Evolutionary conservation across 371 early-diverging fungal species (phyloP).

Genomic region (Apophysomyces trapeziformis): DNA sequence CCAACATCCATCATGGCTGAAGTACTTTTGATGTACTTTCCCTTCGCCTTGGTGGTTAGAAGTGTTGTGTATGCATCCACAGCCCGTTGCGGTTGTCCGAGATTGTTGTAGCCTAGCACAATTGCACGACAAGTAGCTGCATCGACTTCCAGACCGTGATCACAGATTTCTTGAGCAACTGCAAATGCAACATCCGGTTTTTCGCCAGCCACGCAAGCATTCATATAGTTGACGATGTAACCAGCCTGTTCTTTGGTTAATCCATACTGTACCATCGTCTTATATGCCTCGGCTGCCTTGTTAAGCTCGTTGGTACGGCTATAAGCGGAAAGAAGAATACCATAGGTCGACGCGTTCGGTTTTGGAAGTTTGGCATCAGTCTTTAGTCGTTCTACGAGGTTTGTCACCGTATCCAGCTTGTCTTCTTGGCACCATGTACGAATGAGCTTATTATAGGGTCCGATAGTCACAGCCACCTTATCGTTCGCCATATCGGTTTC

Average conservation of each 20-base stretch:
- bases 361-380: slow-evolving; percentile 29
- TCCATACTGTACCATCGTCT: slow-evolving; percentile 31
- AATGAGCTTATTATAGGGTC: slow-evolving; percentile 47
- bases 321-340: slow-evolving; percentile 39
- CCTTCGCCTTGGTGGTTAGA: not conserved
- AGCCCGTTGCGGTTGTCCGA: slow-evolving; percentile 6
- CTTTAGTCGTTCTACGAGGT: slow-evolving; percentile 30
- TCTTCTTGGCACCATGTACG: slow-evolving; percentile 34
- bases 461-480: slow-evolving; percentile 32
- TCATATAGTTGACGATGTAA: slow-evolving; percentile 41
- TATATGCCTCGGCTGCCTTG: slow-evolving; percentile 38
- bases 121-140: slow-evolving; percentile 15
- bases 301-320: slow-evolving; percentile 31
- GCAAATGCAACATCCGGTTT: slow-evolving; percentile 29
- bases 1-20: slow-evolving; percentile 22
- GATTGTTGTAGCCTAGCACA: slow-evolving; percentile 1
- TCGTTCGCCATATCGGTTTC: slow-evolving; percentile 44
- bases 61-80: slow-evolving; percentile 15
- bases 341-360: slow-evolving; percentile 47
- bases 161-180: slow-evolving; percentile 27
- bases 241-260: slow-evolving; percentile 38
- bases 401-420: slow-evolving; percentile 32
- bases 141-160: slow-evolving; percentile 35
- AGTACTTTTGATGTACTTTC: not conserved
- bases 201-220: slow-evolving; percentile 29